A percentile compares a stretch with the other conserved stretches of the same genome.
Conservation (phyloP, 2,329 filamentous ascomycete species). For the Fusarium sp. region DNA sequence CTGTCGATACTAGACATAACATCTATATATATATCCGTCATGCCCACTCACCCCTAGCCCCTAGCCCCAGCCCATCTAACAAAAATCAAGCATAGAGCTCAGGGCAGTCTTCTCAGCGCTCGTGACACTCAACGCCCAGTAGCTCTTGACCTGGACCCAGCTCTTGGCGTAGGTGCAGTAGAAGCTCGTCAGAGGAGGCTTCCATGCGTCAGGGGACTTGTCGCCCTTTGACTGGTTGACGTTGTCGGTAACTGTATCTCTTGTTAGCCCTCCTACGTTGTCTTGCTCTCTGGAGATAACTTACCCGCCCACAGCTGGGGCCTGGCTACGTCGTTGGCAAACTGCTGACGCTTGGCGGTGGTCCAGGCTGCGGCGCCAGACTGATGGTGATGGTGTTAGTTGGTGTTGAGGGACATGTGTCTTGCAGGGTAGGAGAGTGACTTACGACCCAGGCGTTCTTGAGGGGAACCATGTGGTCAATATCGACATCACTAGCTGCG, state of each 20-base stretch:
- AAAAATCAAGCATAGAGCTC: slow-evolving; percentile 53
- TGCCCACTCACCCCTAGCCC: no score
- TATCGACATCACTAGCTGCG: slow-evolving; percentile 75
- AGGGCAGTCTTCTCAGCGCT: slow-evolving; percentile 77
- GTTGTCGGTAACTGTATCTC: slow-evolving; percentile 71
- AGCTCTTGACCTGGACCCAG: slow-evolving; percentile 82
- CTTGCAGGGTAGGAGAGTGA: slow-evolving; percentile 25
- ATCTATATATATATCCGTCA: no score
- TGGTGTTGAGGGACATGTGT: background rate
- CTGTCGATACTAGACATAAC: no score
- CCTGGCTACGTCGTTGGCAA: slow-evolving; percentile 80
- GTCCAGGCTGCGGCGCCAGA: slow-evolving; percentile 80
- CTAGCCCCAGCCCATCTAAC: slow-evolving; percentile 32
- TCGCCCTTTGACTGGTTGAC: slow-evolving; percentile 82
- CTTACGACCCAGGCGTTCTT: slow-evolving; percentile 81
- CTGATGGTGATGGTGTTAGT: slow-evolving; percentile 50
- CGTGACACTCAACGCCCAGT: slow-evolving; percentile 76
- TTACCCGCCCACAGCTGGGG: slow-evolving; percentile 76
- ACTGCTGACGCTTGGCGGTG: slow-evolving; percentile 70
- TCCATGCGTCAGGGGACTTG: slow-evolving; percentile 78
- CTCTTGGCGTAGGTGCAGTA: slow-evolving; percentile 82
- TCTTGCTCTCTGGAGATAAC: background rate
- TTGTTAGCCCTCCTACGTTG: background rate
- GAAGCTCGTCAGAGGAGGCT: slow-evolving; percentile 75
- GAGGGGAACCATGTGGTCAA: slow-evolving; percentile 85